Base-by-base conservation (phyloP, 805 yeast species). In the Lipomyces anomalus region DNA sequence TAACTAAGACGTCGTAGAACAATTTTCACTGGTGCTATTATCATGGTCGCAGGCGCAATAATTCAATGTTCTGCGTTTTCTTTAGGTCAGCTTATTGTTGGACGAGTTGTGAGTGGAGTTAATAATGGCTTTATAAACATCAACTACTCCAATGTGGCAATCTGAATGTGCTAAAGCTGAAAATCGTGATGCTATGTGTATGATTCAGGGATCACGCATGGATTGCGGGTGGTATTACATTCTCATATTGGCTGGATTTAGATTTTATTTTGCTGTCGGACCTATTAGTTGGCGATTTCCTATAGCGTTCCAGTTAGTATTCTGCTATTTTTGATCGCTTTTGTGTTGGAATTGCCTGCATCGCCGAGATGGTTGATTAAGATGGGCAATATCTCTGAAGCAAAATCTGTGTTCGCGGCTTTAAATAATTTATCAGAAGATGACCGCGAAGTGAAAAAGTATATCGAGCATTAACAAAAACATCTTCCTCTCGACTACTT, bases 141-240 rank as follows among this genome's bases (percentile, higher is more conserved):
- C 88, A n/a, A 80, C 88, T 28, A 81, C 82, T 46, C 94, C 94
- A 11, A 80, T 82, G 52, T 84, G 84, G 79, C 89, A 82, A 62
- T 74, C 90, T 1, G 95, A 84, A 65, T 74, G 79, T 65, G 75
- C 88, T 35, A 75, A 74, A 48, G 75, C 86, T 7, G 76, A 74
- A 50, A 71, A 69, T 50, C 76, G 89, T 69, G 90, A 90, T 56
- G 68, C 73, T 52, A 66, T 82, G 53, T 86, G 82, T 44, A 75
- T 76, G 56, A 66, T 82, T 59, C 84, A 82, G 65, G 89, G 89
- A n/a, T n/a, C n/a, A n/a, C 43, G 75, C 84, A 22, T 74, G 81
- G 32, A 78, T 82, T 55, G 80, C 82, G 22, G 71, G 80, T 38
- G 92, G 94, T 61, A 80, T 87, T 32, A 72, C 82, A 57, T 70